Evolutionary conservation across 2,329 filamentous ascomycete genomes (phyloP).

Genomic region (Pestalotiopsis sp.): DNA sequence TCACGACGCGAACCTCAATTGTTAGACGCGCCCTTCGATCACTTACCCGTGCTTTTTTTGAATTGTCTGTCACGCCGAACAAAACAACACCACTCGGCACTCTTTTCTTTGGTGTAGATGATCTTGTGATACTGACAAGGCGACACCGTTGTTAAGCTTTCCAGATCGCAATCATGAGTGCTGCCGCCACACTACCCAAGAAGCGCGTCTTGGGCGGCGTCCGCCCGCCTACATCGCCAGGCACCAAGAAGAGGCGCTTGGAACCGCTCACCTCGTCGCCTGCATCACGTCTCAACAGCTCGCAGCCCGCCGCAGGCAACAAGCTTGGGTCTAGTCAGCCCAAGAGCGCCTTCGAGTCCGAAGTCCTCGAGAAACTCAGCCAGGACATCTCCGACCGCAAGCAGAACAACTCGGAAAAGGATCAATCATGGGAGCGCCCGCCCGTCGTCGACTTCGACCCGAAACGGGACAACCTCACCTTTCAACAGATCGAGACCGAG

Average conservation of each 20-base stretch:
- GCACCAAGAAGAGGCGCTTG: constrained; percentile 76
- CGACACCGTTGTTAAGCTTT: neutral
- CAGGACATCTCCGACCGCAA: constrained; percentile 89
- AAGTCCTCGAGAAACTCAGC: constrained; percentile 92
- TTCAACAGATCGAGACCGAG: constrained; percentile 95
- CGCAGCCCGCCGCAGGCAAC: constrained; percentile 62
- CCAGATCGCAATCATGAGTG: constrained; percentile 11
- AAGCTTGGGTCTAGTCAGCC: constrained; percentile 73
- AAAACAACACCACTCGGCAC: neutral
- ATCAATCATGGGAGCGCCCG: constrained; percentile 83
- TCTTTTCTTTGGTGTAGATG: neutral
- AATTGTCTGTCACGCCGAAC: neutral
- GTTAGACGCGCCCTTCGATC: constrained; percentile 7
- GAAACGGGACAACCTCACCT: constrained; percentile 71
- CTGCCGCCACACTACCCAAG: constrained; percentile 59
- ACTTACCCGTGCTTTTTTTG: neutral
- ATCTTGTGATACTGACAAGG: neutral
- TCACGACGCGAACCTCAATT: constrained; percentile 5
- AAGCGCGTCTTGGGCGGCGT: constrained; percentile 74
- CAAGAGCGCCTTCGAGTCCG: constrained; percentile 91
- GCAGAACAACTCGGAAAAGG: constrained; percentile 85
- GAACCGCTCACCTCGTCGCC: constrained; percentile 62
- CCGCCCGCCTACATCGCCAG: constrained; percentile 59
- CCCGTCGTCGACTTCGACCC: constrained; percentile 55
- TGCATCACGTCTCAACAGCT: constrained; percentile 60